Percentiles rank a stretch among this genome's conserved stretches.
These are phyloP conservation scores for Lycium ferocissimum DNA, from an alignment of 257 asterid species.

Conservation along the genomic window DNA sequence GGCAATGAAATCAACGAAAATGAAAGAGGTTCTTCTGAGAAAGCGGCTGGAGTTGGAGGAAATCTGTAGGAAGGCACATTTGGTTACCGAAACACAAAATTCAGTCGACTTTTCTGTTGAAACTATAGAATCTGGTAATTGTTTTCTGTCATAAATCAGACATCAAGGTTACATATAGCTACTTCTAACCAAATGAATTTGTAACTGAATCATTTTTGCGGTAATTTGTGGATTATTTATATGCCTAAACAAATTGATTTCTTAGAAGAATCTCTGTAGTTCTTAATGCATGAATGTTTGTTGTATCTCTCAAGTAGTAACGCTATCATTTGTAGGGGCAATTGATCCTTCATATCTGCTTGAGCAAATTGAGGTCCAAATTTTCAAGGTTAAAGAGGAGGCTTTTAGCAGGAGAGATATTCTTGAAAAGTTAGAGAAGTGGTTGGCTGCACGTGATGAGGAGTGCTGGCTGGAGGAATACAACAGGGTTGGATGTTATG, in stretches of 20 bases:
- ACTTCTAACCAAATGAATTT: constrained; percentile 7
- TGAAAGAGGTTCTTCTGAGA: constrained; percentile 78
- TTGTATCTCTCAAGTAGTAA: background rate
- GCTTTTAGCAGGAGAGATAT: constrained; percentile 81
- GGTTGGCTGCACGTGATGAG: constrained; percentile 90
- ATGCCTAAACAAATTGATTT: background rate
- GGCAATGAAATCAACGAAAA: constrained; percentile 70
- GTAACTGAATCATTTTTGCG: background rate
- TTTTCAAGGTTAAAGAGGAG: constrained; percentile 74
- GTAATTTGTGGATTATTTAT: background rate
- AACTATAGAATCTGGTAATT: constrained; percentile 74
- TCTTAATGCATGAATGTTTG: background rate
- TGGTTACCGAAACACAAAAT: constrained; percentile 61
- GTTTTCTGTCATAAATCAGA: background rate
- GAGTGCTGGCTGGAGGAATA: constrained; percentile 96
- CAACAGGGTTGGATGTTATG: constrained; percentile 67
- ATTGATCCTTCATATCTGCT: constrained; percentile 66
- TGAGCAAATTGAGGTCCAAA: constrained; percentile 71
- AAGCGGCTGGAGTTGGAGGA: constrained; percentile 71
- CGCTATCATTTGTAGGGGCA: constrained; percentile 50
- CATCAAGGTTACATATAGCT: background rate
- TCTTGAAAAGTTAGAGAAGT: constrained; percentile 86
- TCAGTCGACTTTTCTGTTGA: constrained; percentile 54
- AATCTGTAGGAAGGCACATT: constrained; percentile 71
- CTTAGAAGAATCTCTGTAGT: background rate